These are phyloP conservation scores for Arctium minus DNA, from an alignment of 129 eudicot genomes.

Conservation along the genomic window DNA sequence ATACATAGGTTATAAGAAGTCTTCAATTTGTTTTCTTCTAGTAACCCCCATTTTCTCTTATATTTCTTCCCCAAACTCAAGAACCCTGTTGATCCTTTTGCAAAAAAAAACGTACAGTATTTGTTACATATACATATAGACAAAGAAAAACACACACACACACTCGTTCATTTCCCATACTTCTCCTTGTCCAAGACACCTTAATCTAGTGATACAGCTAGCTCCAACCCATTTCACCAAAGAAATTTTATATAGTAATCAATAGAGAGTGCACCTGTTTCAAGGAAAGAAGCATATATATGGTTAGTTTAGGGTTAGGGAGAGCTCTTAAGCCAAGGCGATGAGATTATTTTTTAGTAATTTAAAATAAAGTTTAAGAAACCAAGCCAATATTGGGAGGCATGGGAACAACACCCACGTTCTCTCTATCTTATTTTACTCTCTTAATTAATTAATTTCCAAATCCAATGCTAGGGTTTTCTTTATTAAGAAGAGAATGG, in stretches of 20 bases:
- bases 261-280: constrained; percentile 29
- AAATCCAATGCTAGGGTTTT: constrained; percentile 23
- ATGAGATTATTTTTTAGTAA: constrained; percentile 31
- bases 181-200: constrained; percentile 3
- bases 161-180: not conserved
- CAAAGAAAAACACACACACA: not conserved
- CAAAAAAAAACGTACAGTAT: not conserved
- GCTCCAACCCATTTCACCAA: constrained; percentile 27
- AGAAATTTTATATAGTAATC: not conserved
- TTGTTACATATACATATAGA: not conserved
- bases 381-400: constrained; percentile 53
- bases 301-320: constrained; percentile 39
- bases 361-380: constrained; percentile 29
- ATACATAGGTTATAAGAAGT: no score
- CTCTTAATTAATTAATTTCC: not conserved
- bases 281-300: constrained; percentile 40
- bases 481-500: not conserved
- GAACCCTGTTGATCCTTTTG: not conserved
- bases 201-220: constrained; percentile 15
- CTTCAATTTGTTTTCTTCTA: not conserved
- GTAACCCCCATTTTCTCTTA: not conserved
- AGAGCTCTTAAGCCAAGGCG: constrained; percentile 79
- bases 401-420: constrained; percentile 96
- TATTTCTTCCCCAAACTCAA: not conserved
- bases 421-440: constrained; percentile 55